phyloP scores from a whole-genome alignment of 2,329 filamentous ascomycete genomes.

The Rutstroemia sp. region DNA sequence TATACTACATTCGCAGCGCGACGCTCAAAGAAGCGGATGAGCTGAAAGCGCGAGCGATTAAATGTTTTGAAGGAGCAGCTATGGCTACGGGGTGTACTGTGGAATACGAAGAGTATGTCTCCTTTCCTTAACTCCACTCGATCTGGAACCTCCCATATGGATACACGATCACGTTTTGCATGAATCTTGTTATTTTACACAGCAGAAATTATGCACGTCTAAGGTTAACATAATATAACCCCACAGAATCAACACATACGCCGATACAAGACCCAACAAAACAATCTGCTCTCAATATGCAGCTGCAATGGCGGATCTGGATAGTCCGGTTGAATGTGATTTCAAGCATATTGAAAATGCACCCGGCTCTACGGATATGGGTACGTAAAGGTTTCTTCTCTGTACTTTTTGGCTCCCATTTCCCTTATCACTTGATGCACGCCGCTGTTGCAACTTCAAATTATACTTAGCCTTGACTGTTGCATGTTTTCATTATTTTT shows the following conservation, averaged over 20 bases:
- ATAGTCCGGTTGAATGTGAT: slow-evolving; percentile 7
- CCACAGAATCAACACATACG: slow-evolving; percentile 17
- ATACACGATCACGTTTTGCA: too few relatives aligned
- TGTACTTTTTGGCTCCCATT: slow-evolving; percentile 4
- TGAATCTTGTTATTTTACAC: too few relatives aligned
- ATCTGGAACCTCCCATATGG: too few relatives aligned
- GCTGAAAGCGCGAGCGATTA: slow-evolving; percentile 15
- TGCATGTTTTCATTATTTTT: neutral
- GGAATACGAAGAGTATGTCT: slow-evolving; percentile 27
- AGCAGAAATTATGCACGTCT: neutral
- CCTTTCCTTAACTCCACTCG: neutral
- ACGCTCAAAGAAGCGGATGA: slow-evolving; percentile 14
- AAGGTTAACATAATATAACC: neutral
- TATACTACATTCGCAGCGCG: slow-evolving; percentile 17
- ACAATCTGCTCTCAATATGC: slow-evolving; percentile 15
- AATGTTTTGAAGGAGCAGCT: slow-evolving; percentile 23
- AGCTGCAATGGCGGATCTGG: slow-evolving; percentile 14
- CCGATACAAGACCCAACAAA: slow-evolving; percentile 17
- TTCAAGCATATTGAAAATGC: slow-evolving; percentile 10
- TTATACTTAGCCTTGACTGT: neutral
- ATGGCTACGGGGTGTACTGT: slow-evolving; percentile 21
- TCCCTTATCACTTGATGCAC: slow-evolving; percentile 8
- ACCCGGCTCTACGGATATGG: slow-evolving; percentile 22
- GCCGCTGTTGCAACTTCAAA: neutral
- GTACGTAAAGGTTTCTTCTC: slow-evolving; percentile 13